A percentile compares a stretch with the other conserved stretches of the same genome.
These are phyloP conservation scores for Xylariaceae sp. DNA, from an alignment of 2,329 filamentous ascomycete species.

Conservation along the genomic window DNA sequence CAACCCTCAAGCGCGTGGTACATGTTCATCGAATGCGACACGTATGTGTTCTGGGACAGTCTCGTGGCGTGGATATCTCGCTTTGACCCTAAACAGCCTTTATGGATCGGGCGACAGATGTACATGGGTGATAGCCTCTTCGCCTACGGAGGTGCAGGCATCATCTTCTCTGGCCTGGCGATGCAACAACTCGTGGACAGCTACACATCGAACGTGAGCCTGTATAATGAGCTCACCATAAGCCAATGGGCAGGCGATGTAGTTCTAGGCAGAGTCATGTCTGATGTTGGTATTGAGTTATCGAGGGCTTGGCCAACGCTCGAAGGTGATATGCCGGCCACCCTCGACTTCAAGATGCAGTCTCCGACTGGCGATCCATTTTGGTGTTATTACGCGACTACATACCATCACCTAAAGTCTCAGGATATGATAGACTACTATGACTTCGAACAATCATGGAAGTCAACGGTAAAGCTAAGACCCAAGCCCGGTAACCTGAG, in stretches of 20 bases:
- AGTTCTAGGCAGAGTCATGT: slow-evolving; percentile 10
- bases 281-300: slow-evolving; percentile 8
- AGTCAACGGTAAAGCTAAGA: slow-evolving; percentile 1
- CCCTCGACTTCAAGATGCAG: slow-evolving; percentile 4
- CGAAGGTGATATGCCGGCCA: slow-evolving; percentile 9
- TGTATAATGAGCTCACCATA: slow-evolving; percentile 11
- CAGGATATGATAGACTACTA: slow-evolving; percentile 12
- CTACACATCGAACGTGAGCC: neutral
- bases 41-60: slow-evolving; percentile 12
- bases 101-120: slow-evolving; percentile 16
- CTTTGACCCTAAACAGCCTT: slow-evolving; percentile 8
- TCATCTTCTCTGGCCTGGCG: slow-evolving; percentile 12
- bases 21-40: slow-evolving; percentile 13
- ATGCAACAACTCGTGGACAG: slow-evolving; percentile 9
- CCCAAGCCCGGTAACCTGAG: neutral
- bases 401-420: slow-evolving; percentile 12
- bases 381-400: slow-evolving; percentile 12
- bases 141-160: slow-evolving; percentile 14
- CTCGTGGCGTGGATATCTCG: slow-evolving; percentile 7
- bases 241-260: slow-evolving; percentile 14
- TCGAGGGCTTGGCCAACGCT: slow-evolving; percentile 11
- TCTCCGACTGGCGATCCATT: neutral
- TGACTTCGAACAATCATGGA: slow-evolving; percentile 10
- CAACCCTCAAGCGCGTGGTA: slow-evolving; percentile 11
- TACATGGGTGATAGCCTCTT: slow-evolving; percentile 4